Conservation (phyloP, 2,329 filamentous ascomycete species). For the Fusarium palustre region DNA sequence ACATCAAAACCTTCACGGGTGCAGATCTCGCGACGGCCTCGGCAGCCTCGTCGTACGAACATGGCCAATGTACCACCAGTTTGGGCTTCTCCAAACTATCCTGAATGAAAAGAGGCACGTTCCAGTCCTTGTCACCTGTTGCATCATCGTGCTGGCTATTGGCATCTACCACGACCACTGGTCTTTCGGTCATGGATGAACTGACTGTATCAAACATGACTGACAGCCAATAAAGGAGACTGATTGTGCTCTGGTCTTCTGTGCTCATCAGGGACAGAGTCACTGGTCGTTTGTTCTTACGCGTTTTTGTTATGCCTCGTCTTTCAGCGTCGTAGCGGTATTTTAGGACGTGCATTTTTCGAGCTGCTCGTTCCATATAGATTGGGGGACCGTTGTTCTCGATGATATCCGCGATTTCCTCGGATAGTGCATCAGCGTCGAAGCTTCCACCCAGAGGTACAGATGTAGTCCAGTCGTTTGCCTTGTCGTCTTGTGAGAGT, state of each 20-base stretch:
- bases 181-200: slow-evolving; percentile 60
- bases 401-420: slow-evolving; percentile 29
- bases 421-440: neutral
- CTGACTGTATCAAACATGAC: slow-evolving; percentile 70
- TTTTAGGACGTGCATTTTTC: slow-evolving; percentile 43
- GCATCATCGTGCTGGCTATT: slow-evolving; percentile 52
- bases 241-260: slow-evolving; percentile 57
- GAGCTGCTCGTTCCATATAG: slow-evolving; percentile 40
- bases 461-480: neutral
- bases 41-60: slow-evolving; percentile 62
- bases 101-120: slow-evolving; percentile 18
- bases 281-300: slow-evolving; percentile 4
- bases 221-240: slow-evolving; percentile 67
- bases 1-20: slow-evolving; percentile 69
- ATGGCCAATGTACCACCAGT: slow-evolving; percentile 60
- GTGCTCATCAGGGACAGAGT: neutral
- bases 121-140: slow-evolving; percentile 12
- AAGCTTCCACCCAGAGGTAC: neutral
- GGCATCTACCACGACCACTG: slow-evolving; percentile 52
- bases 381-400: slow-evolving; percentile 41
- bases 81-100: slow-evolving; percentile 22
- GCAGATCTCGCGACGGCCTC: slow-evolving; percentile 62
- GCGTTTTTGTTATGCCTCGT: slow-evolving; percentile 15
- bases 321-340: slow-evolving; percentile 40
- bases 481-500: neutral